A percentile compares a stretch with the other conserved stretches of the same genome.
Conservation (phyloP, 805 yeast species). For the Lachancea meyersii region DNA sequence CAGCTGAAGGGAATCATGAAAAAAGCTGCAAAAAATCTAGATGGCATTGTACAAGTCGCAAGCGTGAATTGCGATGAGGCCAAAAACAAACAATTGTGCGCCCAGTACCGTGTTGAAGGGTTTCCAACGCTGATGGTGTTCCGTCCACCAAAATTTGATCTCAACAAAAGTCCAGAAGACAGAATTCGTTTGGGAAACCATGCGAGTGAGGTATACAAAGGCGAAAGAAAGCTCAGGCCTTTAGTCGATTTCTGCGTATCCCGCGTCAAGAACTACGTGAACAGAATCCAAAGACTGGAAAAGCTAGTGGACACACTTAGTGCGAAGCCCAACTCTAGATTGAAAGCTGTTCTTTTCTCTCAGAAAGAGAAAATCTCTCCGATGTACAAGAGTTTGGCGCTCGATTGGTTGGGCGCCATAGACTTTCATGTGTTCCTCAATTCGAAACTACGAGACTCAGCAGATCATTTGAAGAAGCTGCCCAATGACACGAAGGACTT, state of each 20-base stretch:
- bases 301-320: slow-evolving; percentile 28
- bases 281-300: slow-evolving; percentile 37
- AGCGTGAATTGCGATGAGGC: slow-evolving; percentile 82
- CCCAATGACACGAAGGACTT: slow-evolving; percentile 22
- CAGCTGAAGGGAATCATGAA: slow-evolving; percentile 57
- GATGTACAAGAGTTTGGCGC: slow-evolving; percentile 56
- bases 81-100: slow-evolving; percentile 62
- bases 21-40: slow-evolving; percentile 56
- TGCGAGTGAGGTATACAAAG: slow-evolving; percentile 52
- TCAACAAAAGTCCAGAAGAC: slow-evolving; percentile 20
- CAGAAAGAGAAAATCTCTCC: slow-evolving; percentile 46
- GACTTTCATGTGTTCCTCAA: slow-evolving; percentile 42
- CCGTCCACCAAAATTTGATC: slow-evolving; percentile 64
- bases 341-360: slow-evolving; percentile 49
- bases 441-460: slow-evolving; percentile 19
- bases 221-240: slow-evolving; percentile 52
- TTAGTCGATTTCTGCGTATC: slow-evolving; percentile 50
- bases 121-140: slow-evolving; percentile 81
- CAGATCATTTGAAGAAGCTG: slow-evolving; percentile 7
- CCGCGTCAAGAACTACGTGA: slow-evolving; percentile 61
- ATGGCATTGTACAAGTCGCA: slow-evolving; percentile 57
- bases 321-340: slow-evolving; percentile 17
- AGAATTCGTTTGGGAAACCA: slow-evolving; percentile 27
- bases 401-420: slow-evolving; percentile 53
- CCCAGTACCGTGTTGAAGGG: slow-evolving; percentile 58